phyloP scores from a whole-genome alignment of 345 rosid species.

The Citrus maxima region DNA sequence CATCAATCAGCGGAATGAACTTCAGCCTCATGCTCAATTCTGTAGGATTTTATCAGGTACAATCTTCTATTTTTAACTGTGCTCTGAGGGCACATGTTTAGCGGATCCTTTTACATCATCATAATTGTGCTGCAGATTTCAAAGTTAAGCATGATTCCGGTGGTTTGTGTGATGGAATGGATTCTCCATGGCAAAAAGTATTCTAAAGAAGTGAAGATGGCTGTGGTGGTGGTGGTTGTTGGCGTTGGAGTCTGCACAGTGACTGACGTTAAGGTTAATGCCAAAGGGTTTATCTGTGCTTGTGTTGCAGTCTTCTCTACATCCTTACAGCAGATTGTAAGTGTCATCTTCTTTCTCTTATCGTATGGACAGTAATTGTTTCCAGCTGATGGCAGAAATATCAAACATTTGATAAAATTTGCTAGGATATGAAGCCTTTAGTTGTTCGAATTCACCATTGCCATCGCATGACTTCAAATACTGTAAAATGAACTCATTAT shows the following conservation, averaged over 20 bases:
- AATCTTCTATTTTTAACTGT: too few relatives aligned
- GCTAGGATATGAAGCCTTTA: neutral
- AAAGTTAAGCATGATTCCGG: conserved; percentile 95
- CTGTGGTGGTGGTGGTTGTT: conserved; percentile 76
- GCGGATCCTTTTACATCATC: neutral
- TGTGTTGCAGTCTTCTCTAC: conserved; percentile 74
- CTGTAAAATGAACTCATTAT: too few relatives aligned
- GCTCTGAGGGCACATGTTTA: neutral
- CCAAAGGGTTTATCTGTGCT: conserved; percentile 85
- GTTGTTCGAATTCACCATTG: neutral
- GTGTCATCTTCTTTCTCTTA: conserved; percentile 16
- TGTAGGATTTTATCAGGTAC: conserved; percentile 87
- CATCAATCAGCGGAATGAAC: conserved; percentile 83
- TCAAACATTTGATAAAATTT: neutral
- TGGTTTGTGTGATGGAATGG: conserved; percentile 96
- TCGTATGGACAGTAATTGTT: neutral
- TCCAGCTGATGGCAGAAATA: neutral
- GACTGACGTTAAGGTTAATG: conserved; percentile 89
- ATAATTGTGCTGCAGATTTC: conserved; percentile 52
- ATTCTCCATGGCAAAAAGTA: conserved; percentile 76
- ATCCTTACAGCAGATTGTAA: conserved; percentile 92
- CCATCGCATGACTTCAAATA: neutral
- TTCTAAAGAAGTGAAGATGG: conserved; percentile 65
- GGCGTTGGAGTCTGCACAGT: conserved; percentile 96
- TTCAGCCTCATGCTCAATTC: conserved; percentile 94